These are phyloP conservation scores for Teratosphaeria epicoccoides DNA, from an alignment of 2,329 filamentous ascomycete genomes.

Conservation along the genomic window DNA sequence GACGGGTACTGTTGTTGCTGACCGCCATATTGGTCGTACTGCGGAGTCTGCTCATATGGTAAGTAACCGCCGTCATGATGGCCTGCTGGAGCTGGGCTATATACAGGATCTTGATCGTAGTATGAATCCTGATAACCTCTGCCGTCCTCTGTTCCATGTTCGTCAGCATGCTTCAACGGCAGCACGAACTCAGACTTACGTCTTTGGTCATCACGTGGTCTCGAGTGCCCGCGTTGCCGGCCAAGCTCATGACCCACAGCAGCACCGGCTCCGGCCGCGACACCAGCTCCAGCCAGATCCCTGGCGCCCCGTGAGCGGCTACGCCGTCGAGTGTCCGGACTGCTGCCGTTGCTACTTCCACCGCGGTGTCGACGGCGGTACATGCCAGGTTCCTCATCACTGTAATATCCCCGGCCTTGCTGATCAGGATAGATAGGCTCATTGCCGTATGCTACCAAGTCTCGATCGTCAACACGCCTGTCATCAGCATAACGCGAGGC, in stretches of 20 bases:
- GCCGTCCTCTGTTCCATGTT: slow-evolving; percentile 9
- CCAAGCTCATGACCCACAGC: slow-evolving; percentile 45
- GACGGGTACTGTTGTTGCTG: slow-evolving; percentile 29
- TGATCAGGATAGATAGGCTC: slow-evolving; percentile 50
- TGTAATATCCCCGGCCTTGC: slow-evolving; percentile 27
- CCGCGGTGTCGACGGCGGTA: slow-evolving; percentile 35
- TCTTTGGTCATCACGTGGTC: slow-evolving; percentile 16
- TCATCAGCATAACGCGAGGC: slow-evolving; percentile 31
- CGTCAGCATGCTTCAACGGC: not conserved
- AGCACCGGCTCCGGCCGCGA: slow-evolving; percentile 48
- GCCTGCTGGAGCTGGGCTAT: slow-evolving; percentile 26
- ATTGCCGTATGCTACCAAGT: slow-evolving; percentile 54
- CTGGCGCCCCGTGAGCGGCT: slow-evolving; percentile 28
- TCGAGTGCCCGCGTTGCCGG: slow-evolving; percentile 43
- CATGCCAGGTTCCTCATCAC: slow-evolving; percentile 32
- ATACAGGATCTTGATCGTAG: slow-evolving; percentile 17
- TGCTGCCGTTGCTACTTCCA: slow-evolving; percentile 33
- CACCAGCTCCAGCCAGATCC: slow-evolving; percentile 44
- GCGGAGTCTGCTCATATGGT: slow-evolving; percentile 16
- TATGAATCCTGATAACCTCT: slow-evolving; percentile 14
- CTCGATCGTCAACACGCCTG: slow-evolving; percentile 36
- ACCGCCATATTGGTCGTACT: slow-evolving; percentile 19
- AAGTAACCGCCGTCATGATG: slow-evolving; percentile 21
- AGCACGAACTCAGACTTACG: not conserved
- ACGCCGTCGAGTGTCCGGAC: slow-evolving; percentile 27